A percentile compares a stretch with the other conserved stretches of the same genome.
Evolutionary conservation across 306 rosid genomes (phyloP).

Genomic region (Amphicarpaea edgeworthii): DNA sequence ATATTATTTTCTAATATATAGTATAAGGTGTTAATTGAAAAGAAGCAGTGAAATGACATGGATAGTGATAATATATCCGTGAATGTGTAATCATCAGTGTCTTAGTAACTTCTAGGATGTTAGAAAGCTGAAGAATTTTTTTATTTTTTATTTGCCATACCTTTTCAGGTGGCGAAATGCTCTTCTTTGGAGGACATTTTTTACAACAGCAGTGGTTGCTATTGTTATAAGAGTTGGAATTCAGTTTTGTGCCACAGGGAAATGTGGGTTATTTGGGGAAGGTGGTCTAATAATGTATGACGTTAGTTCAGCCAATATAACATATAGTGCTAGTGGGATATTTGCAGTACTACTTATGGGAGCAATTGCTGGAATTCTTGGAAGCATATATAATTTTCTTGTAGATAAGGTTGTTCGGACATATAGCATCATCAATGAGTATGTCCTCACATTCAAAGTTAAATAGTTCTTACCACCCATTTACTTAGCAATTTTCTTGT

Average conservation of each 20-base stretch:
- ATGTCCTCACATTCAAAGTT: conserved; percentile 50
- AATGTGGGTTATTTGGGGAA: conserved; percentile 88
- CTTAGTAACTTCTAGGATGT: conserved; percentile 14
- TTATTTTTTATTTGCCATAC: conserved; percentile 9
- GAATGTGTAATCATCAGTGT: neutral
- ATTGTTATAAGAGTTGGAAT: conserved; percentile 75
- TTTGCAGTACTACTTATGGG: conserved; percentile 70
- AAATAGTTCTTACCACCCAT: conserved; percentile 14
- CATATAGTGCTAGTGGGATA: conserved; percentile 59
- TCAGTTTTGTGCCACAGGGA: conserved; percentile 70
- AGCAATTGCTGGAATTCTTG: conserved; percentile 76
- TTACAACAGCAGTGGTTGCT: conserved; percentile 93
- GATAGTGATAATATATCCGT: neutral
- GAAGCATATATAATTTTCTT: conserved; percentile 83
- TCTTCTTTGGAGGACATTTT: conserved; percentile 92
- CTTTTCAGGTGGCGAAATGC: conserved; percentile 87
- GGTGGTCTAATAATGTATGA: conserved; percentile 88
- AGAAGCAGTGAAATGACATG: neutral
- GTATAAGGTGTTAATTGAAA: neutral
- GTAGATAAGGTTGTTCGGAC: conserved; percentile 91
- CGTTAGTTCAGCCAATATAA: conserved; percentile 55
- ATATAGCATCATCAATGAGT: conserved; percentile 90
- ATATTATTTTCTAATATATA: neutral
- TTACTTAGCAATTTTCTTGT: conserved; percentile 11
- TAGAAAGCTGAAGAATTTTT: conserved; percentile 27